phyloP scores from a whole-genome alignment of 2,329 filamentous ascomycete genomes.

The Paecilomyces sp. region DNA sequence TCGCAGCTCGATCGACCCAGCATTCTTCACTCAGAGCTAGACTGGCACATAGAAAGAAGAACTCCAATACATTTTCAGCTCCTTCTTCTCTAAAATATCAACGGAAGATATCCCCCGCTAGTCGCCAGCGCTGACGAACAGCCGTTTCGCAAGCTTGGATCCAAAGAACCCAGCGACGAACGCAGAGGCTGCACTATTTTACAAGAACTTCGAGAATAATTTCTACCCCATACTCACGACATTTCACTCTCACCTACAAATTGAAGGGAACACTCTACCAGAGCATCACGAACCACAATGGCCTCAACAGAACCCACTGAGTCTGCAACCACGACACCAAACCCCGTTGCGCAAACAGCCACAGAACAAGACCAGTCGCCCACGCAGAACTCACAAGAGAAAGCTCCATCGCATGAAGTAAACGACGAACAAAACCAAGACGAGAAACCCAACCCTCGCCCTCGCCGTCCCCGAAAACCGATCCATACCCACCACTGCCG shows the following conservation, averaged over 20 bases:
- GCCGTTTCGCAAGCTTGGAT: too few species aligned
- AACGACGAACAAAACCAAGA: not conserved
- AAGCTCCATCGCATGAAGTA: not conserved
- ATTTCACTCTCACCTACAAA: not conserved
- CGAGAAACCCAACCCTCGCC: not conserved
- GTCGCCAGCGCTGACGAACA: too few species aligned
- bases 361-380: not conserved
- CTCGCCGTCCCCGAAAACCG: conserved; percentile 13
- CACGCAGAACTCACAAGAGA: not conserved
- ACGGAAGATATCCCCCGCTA: too few species aligned
- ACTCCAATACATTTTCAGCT: too few species aligned
- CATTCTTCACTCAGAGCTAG: too few species aligned
- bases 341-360: not conserved
- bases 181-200: too few species aligned
- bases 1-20: not conserved
- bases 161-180: too few species aligned
- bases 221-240: not conserved
- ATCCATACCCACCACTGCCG: conserved; percentile 53
- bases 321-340: not conserved
- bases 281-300: not conserved
- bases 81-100: too few species aligned
- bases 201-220: too few species aligned
- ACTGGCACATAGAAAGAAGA: too few species aligned
- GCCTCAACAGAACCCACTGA: not conserved
- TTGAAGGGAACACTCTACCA: not conserved